Percentiles rank a stretch among this genome's conserved stretches.
Evolutionary conservation across 164 flowering plant species (phyloP).

Genomic region (Houttuynia cordata): DNA sequence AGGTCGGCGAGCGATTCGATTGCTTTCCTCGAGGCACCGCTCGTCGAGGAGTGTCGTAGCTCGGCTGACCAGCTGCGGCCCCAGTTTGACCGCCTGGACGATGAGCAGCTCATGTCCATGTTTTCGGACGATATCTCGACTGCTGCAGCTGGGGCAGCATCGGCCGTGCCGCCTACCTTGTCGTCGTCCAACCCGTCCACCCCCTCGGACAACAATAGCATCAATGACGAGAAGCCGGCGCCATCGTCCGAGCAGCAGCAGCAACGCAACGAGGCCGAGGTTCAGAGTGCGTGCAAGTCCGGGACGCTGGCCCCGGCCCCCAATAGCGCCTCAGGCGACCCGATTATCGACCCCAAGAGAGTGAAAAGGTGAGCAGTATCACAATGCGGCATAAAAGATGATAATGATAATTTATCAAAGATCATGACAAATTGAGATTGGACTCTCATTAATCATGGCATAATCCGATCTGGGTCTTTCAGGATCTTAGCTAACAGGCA

Average conservation of each 20-base stretch:
- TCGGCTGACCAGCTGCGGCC: conserved; percentile 1
- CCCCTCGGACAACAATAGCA: conserved; percentile 57
- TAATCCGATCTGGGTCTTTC: not conserved
- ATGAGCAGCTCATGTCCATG: conserved; percentile 63
- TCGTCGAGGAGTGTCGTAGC: conserved; percentile 19
- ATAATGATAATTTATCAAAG: no score
- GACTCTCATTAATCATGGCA: not conserved
- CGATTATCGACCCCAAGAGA: conserved; percentile 53
- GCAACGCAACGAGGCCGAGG: conserved; percentile 33
- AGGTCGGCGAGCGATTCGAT: conserved; percentile 57
- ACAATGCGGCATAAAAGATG: not conserved
- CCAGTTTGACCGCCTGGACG: conserved; percentile 46
- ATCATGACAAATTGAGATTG: not conserved
- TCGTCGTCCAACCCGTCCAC: conserved; percentile 42
- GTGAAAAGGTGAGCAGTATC: conserved; percentile 48
- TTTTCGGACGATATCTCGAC: conserved; percentile 39
- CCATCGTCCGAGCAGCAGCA: conserved; percentile 13
- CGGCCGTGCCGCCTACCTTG: conserved; percentile 10
- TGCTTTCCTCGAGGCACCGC: conserved; percentile 39
- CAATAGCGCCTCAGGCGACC: conserved; percentile 12
- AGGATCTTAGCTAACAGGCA: conserved; percentile 84
- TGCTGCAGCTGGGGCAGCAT: conserved; percentile 10
- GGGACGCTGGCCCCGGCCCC: conserved; percentile 12
- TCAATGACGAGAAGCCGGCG: conserved; percentile 27
- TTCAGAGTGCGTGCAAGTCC: conserved; percentile 25